Conservation (phyloP, 2,329 filamentous ascomycete genomes). For the Paraphoma chrysanthemicola region DNA sequence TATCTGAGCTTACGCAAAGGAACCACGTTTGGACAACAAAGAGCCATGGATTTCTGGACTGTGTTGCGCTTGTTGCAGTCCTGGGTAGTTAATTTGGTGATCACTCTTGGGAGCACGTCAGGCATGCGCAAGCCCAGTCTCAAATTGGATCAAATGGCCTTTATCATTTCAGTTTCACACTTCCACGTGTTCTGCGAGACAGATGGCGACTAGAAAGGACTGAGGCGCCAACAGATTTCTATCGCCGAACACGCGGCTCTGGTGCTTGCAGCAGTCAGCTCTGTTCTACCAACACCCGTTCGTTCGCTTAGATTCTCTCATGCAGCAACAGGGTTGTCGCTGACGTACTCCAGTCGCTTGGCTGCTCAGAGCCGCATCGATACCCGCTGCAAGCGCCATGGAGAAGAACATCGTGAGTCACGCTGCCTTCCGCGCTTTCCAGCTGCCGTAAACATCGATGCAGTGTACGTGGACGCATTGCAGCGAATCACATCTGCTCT, state of each 20-base stretch:
- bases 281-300: background rate
- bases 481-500: background rate
- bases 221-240: too few species aligned
- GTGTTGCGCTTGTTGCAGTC: too few species aligned
- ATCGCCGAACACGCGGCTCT: background rate
- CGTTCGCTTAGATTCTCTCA: background rate
- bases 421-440: background rate
- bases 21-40: too few species aligned
- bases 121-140: too few species aligned
- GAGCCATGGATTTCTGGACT: too few species aligned
- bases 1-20: too few species aligned
- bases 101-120: too few species aligned
- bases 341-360: background rate
- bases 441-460: background rate
- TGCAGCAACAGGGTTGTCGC: background rate
- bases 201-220: too few species aligned
- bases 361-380: background rate
- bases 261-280: background rate
- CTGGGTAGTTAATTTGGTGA: too few species aligned
- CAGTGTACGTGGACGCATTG: background rate
- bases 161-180: too few species aligned
- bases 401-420: background rate
- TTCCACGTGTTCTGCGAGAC: too few species aligned
- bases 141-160: too few species aligned
- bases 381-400: background rate